phyloP scores from a whole-genome alignment of 2,329 filamentous ascomycete species.

The Fusarium sp. region DNA sequence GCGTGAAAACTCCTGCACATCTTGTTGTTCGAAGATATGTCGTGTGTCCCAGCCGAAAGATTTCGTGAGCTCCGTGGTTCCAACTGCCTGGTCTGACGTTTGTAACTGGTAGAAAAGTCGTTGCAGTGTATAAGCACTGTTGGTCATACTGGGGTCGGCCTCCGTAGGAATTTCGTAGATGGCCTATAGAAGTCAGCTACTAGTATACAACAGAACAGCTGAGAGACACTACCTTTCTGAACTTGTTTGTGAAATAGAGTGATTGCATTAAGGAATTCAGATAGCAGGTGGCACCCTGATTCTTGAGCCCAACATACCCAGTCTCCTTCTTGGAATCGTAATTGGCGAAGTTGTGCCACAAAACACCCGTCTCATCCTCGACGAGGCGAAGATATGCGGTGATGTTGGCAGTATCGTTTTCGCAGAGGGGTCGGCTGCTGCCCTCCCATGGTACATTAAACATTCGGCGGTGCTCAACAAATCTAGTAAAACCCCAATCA shows the following conservation, averaged over 20 bases:
- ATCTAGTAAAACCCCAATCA: slow-evolving; percentile 99
- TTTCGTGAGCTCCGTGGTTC: slow-evolving; percentile 91
- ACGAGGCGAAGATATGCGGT: slow-evolving; percentile 85
- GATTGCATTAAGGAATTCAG: slow-evolving; percentile 87
- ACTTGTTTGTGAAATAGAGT: slow-evolving; percentile 88
- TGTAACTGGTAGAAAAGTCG: slow-evolving; percentile 95
- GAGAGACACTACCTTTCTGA: slow-evolving; percentile 76
- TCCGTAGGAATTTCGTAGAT: slow-evolving; percentile 98
- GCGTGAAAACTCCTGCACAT: slow-evolving; percentile 95
- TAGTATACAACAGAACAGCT: neutral
- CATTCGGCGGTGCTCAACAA: slow-evolving; percentile 86
- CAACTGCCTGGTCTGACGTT: slow-evolving; percentile 83
- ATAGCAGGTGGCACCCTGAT: slow-evolving; percentile 94
- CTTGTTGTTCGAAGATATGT: slow-evolving; percentile 98
- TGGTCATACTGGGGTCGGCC: slow-evolving; percentile 79
- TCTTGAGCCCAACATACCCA: slow-evolving; percentile 94
- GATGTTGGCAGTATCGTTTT: slow-evolving; percentile 80
- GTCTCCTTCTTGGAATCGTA: slow-evolving; percentile 99
- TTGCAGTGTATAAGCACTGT: slow-evolving; percentile 94
- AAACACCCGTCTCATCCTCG: slow-evolving; percentile 86
- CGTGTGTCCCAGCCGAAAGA: slow-evolving; percentile 99
- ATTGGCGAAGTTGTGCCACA: slow-evolving; percentile 92
- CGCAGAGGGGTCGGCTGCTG: slow-evolving; percentile 74
- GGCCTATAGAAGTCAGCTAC: slow-evolving; percentile 64
- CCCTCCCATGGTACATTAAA: slow-evolving; percentile 83